A percentile compares a stretch with the other conserved stretches of the same genome.
These are phyloP conservation scores for Venustampulla echinocandica DNA, from an alignment of 495 filamentous ascomycete species.

Conservation along the genomic window DNA sequence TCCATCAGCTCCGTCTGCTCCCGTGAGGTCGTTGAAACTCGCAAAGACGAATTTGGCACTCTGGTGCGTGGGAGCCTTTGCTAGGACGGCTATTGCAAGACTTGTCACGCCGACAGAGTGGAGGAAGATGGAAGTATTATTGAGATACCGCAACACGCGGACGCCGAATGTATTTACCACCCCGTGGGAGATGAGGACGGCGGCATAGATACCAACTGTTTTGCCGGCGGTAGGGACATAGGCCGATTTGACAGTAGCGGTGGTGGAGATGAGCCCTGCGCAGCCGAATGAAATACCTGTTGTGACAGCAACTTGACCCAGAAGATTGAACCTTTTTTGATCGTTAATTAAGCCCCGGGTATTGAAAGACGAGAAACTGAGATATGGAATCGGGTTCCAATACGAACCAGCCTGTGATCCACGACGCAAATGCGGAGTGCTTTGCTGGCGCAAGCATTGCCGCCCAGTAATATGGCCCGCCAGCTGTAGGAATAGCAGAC, in stretches of 20 bases:
- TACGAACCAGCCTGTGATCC: slow-evolving; percentile 61
- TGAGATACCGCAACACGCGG: slow-evolving; percentile 46
- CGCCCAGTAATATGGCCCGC: slow-evolving; percentile 61
- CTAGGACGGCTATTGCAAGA: slow-evolving; percentile 50
- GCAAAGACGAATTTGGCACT: slow-evolving; percentile 51
- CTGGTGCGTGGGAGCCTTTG: slow-evolving; percentile 53
- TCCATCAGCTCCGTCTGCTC: slow-evolving; percentile 30
- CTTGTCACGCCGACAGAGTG: slow-evolving; percentile 49
- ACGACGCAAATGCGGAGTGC: slow-evolving; percentile 50
- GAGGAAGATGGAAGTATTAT: slow-evolving; percentile 52
- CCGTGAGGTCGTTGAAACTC: slow-evolving; percentile 49
- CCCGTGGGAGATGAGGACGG: slow-evolving; percentile 46
- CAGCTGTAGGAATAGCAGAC: slow-evolving; percentile 53
- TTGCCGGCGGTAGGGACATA: slow-evolving; percentile 41
- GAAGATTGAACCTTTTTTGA: slow-evolving; percentile 38
- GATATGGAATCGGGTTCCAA: too few species aligned
- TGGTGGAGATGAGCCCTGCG: slow-evolving; percentile 50
- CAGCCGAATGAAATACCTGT: slow-evolving; percentile 60
- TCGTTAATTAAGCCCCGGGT: background rate
- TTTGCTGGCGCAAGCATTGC: slow-evolving; percentile 49
- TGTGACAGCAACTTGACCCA: slow-evolving; percentile 57
- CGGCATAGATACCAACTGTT: slow-evolving; percentile 57
- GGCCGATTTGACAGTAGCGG: slow-evolving; percentile 44
- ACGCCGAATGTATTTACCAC: slow-evolving; percentile 55
- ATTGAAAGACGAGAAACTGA: background rate